phyloP scores from a whole-genome alignment of 2,329 filamentous ascomycete species.

The Nothophoma quercina region DNA sequence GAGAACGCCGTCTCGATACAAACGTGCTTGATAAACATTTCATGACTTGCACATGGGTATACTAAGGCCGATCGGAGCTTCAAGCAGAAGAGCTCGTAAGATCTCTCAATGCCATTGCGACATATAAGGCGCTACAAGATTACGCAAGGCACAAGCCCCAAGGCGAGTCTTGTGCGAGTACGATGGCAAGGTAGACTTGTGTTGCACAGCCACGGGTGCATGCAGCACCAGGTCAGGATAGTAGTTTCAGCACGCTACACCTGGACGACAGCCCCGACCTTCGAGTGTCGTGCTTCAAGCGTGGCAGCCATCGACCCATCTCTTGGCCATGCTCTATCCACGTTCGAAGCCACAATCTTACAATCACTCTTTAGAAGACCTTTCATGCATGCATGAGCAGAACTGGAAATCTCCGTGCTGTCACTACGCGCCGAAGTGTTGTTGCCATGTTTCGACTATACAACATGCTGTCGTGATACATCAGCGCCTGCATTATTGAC shows the following conservation, averaged over 20 bases:
- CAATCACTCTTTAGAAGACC: too few relatives aligned
- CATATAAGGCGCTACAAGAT: neutral
- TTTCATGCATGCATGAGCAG: too few relatives aligned
- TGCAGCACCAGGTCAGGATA: neutral
- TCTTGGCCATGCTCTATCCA: neutral
- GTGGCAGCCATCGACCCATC: neutral
- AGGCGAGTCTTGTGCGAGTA: neutral
- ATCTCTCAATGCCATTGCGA: neutral
- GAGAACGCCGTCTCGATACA: neutral
- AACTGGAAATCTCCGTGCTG: too few relatives aligned
- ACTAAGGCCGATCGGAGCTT: neutral
- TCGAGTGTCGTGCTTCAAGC: slow-evolving; percentile 3
- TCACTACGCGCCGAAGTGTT: too few relatives aligned
- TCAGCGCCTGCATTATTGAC: neutral
- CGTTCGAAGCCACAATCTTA: too few relatives aligned
- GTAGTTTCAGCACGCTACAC: neutral
- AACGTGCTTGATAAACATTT: too few relatives aligned
- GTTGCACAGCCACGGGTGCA: slow-evolving; percentile 3
- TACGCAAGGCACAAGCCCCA: neutral
- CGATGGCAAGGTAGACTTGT: neutral
- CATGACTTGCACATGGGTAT: neutral
- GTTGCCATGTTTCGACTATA: too few relatives aligned
- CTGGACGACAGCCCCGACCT: neutral
- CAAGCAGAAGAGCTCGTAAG: neutral
- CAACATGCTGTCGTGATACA: neutral